phyloP scores from a whole-genome alignment of 148 eudicot species.

The Silene latifolia region DNA sequence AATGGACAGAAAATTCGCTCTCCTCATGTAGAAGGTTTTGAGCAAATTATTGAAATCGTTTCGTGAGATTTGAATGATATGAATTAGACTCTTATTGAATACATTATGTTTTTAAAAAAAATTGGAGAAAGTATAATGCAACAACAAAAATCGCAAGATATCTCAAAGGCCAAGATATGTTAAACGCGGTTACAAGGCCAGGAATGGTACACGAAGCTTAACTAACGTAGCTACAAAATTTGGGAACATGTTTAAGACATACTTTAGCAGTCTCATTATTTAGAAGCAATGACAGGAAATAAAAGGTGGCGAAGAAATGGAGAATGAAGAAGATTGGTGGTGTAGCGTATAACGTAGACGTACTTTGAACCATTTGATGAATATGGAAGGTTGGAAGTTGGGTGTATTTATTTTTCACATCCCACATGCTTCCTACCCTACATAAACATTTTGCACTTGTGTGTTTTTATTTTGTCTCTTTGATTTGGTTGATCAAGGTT shows the following conservation, averaged over 20 bases:
- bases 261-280: not conserved
- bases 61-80: no score
- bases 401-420: not conserved
- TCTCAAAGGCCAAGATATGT: not conserved
- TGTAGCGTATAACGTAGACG: not conserved
- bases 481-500: not conserved
- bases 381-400: not conserved
- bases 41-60: no score
- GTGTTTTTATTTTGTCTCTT: conserved; percentile 1
- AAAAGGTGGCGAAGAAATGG: conserved; percentile 6
- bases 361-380: not conserved
- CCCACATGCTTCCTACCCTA: not conserved
- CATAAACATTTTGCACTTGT: not conserved
- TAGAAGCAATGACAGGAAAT: not conserved
- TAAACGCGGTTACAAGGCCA: conserved; percentile 10
- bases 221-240: conserved; percentile 1
- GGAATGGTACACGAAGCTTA: not conserved
- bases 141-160: not conserved
- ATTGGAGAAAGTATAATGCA: no score
- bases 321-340: not conserved
- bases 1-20: no score
- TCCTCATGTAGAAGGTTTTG: no score
- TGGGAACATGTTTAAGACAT: conserved; percentile 23
- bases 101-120: no score
- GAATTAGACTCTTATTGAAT: no score